Evolutionary conservation across 2,329 filamentous ascomycete genomes (phyloP), one percentile per base, ranked within the genome.

Genomic region (Fusarium pseudonygamai): DNA sequence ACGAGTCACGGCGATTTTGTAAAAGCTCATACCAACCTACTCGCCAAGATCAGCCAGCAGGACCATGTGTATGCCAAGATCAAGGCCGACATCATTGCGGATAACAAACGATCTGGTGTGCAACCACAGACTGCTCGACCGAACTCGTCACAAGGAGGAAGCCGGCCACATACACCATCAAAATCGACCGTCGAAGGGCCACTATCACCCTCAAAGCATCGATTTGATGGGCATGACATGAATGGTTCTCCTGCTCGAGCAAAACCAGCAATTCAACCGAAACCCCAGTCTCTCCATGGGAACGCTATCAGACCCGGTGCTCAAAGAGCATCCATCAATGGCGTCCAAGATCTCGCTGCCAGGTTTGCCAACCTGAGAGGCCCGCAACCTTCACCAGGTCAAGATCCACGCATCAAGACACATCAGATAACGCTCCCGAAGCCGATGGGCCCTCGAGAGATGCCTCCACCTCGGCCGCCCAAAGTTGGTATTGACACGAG

Each of bases 211-310:
- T 61, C 39, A 50, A 72, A 55, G 36, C 73, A 45, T 42, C 62
- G 36, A 47, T 52, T 52, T 73, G 75, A 72, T 74, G 65, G 71
- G 45, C 67, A 77, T 24, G 64, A 58, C 53, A 46, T 56, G 30
- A 75, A 71, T 50, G 53, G 66, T 36, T 69, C 73, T 28, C 55
- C 69, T 57, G 72, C 69, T 60, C 84, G 82, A 75, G 64, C 79
- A 34, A 89, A 85, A 69, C 87, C 87, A 5, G 72, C 78, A 9
- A 82, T 92, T 14, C 89, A 91, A 30, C 92, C 92, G 6, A 94
- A 94, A 73, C 93, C 93, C 1, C 85, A 90, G 59, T 87, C 87
- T 9, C 84, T 94, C 6, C 90, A 92, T 75, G 91, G 91, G 3
- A 90, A 91, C 46, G 84, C 87, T 6, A 76, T 84, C 22, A 76